These are phyloP conservation scores for Fermentozyma sake DNA, from an alignment of 1,139 yeast species.

Conservation along the genomic window DNA sequence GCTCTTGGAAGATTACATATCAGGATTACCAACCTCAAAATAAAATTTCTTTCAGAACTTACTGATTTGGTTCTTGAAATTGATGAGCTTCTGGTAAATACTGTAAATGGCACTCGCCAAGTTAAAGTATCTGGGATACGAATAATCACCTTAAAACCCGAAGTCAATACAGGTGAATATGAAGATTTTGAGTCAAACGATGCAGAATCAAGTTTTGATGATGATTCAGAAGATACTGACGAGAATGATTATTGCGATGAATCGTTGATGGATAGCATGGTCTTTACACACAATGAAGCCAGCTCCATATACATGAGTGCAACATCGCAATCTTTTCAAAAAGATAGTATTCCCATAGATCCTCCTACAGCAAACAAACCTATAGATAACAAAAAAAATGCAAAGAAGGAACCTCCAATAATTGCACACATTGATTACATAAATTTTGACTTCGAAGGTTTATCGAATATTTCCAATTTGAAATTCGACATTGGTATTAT, in stretches of 20 bases:
- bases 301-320: conserved; percentile 85
- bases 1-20: conserved; percentile 62
- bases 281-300: conserved; percentile 66
- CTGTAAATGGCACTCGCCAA: conserved; percentile 46
- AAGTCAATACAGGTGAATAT: conserved; percentile 28
- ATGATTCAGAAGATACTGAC: conserved; percentile 4
- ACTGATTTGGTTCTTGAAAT: conserved; percentile 41
- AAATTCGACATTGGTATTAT: conserved; percentile 43
- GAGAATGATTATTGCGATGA: conserved; percentile 28
- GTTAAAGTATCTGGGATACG: conserved; percentile 36
- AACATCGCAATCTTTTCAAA: conserved; percentile 40
- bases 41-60: conserved; percentile 51
- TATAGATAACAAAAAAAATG: conserved; percentile 1
- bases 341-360: too few relatives aligned
- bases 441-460: conserved; percentile 47
- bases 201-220: conserved; percentile 4
- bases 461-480: conserved; percentile 45
- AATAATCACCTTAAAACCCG: conserved; percentile 35
- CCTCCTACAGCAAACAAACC: conserved; percentile 1
- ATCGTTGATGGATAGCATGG: conserved; percentile 55
- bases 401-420: conserved; percentile 11
- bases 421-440: conserved; percentile 32
- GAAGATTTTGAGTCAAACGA: too few relatives aligned
- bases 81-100: conserved; percentile 34
- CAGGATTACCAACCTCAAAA: conserved; percentile 36